Base-by-base conservation (phyloP, 192 early-diverging fungal genomes). In the Backusella psychrophila region DNA sequence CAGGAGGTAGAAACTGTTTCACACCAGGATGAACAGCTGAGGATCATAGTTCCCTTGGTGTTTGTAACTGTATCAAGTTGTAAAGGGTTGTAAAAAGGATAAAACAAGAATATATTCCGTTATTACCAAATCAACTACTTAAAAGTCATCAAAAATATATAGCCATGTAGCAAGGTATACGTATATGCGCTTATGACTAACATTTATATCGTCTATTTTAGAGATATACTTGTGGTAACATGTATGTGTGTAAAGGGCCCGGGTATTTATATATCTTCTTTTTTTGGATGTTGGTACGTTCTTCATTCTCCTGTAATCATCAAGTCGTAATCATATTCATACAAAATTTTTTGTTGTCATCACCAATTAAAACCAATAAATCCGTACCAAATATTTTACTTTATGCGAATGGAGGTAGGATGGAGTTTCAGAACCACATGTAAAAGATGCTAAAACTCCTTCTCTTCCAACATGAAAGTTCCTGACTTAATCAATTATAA, bases 1-100 rank as follows among this genome's bases (percentile, higher is more conserved):
- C 56, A 63, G 56, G 56, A 63, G 56, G 8, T 63, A 63, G 26
- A 59, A 63, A 63, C 23, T 63, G 56, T 63, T 63, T 63, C 56
- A 63, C 56, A 63, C 56, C 56, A 63, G 26, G 56, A 63, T 63
- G 56, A 63, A 63, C 56, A 63, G 56, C 23, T 63, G 56, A 63
- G 56, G 23, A 63, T 63, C 56, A 63, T 63, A 8, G 12, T 14
- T 63, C 56, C 26, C 12, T 59, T 59, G 23, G 56, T 63, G 8
- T 33, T 29, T 63, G 56, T 63, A 63, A 63, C 56, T 29, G 21
- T 56, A 21, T 19, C 17, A 53, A 19, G n/a, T n/a, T 19, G n/a
- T 56, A 19, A 56, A 21, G 17, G n/a, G 21, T 56, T 19, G 21
- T 21, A 21, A 26, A 29, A 14, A 4, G 21, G 8, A 63, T 63